Percentiles rank a stretch among this genome's conserved stretches.
phyloP scores from a whole-genome alignment of 1,284 basidiomycete species.

The Cutaneotrichosporon cavernicola region DNA sequence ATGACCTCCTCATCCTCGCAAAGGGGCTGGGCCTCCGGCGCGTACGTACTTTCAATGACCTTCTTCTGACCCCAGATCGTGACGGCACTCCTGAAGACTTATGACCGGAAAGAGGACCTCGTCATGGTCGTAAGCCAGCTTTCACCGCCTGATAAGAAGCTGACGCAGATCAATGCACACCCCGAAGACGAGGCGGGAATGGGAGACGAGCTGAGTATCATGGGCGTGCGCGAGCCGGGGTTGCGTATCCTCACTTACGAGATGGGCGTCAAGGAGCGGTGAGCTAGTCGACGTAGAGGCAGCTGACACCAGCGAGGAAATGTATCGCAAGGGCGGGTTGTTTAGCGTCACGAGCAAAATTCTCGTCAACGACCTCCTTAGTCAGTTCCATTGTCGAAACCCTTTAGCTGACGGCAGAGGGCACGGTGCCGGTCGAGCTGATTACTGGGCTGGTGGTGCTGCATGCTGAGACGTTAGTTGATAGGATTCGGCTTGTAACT shows the following conservation, averaged over 20 bases:
- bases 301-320: slow-evolving; percentile 62
- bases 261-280: slow-evolving; percentile 76
- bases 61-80: slow-evolving; percentile 58
- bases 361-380: slow-evolving; percentile 92
- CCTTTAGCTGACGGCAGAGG: slow-evolving; percentile 40
- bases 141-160: not conserved
- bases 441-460: slow-evolving; percentile 92
- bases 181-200: slow-evolving; percentile 86
- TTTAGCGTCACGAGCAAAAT: slow-evolving; percentile 92
- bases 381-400: slow-evolving; percentile 27
- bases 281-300: slow-evolving; percentile 30
- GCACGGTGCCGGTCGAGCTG: slow-evolving; percentile 75
- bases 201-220: slow-evolving; percentile 85
- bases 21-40: slow-evolving; percentile 79
- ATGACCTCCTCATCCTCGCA: slow-evolving; percentile 78
- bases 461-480: slow-evolving; percentile 70
- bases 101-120: slow-evolving; percentile 80
- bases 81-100: slow-evolving; percentile 85
- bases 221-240: slow-evolving; percentile 85
- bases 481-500: not conserved
- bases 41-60: slow-evolving; percentile 26
- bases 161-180: slow-evolving; percentile 63
- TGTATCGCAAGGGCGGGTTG: slow-evolving; percentile 85
- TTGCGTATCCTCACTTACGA: slow-evolving; percentile 82
- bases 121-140: slow-evolving; percentile 66